Evolutionary conservation across 192 early-diverging fungal genomes (phyloP).

Genomic region (Backusella liffmaniae): DNA sequence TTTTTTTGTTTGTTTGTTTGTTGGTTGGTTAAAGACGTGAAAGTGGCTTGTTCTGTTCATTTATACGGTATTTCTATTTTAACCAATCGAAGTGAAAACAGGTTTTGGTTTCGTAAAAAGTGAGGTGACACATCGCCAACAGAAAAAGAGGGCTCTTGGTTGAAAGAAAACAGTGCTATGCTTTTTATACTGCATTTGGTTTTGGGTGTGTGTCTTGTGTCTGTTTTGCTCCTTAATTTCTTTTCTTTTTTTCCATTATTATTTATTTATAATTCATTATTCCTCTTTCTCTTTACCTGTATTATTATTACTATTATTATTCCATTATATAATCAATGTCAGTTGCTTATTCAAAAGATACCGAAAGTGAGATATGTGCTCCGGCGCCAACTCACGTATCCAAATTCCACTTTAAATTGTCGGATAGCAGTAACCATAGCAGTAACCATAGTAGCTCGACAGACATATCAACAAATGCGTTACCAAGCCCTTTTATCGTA

Average conservation of each 20-base stretch:
- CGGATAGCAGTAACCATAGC: neutral
- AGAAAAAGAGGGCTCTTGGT: too few species aligned
- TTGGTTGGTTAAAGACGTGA: too few species aligned
- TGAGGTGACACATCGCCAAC: neutral
- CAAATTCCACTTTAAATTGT: neutral
- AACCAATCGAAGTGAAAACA: neutral
- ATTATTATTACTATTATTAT: too few species aligned
- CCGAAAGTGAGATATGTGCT: neutral
- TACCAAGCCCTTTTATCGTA: neutral
- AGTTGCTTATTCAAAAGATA: neutral
- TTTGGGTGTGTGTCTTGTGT: neutral
- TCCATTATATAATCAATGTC: neutral
- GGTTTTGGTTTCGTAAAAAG: neutral
- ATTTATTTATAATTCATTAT: neutral
- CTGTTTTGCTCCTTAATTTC: neutral
- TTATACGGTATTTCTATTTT: neutral
- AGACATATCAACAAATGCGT: neutral
- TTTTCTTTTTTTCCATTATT: neutral
- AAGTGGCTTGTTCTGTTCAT: neutral
- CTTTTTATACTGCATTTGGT: neutral
- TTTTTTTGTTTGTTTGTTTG: too few species aligned
- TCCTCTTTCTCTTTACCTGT: neutral
- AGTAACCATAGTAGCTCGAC: neutral
- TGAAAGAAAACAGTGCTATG: neutral
- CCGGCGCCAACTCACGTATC: slow-evolving; percentile 6